phyloP scores from a whole-genome alignment of 2,329 filamentous ascomycete genomes.

The Xylariaceae sp. region DNA sequence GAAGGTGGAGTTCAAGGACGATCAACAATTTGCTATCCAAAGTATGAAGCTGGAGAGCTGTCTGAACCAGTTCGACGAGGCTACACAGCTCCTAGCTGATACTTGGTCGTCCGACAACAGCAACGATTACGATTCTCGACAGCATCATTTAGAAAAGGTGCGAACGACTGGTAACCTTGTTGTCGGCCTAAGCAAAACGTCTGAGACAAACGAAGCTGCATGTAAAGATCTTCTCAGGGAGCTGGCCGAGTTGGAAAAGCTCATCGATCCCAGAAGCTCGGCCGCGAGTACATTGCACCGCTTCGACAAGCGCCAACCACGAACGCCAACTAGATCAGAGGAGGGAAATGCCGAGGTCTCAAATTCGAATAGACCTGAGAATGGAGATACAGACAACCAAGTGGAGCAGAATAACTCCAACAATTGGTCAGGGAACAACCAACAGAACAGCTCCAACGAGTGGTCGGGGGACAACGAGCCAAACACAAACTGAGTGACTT shows the following conservation, averaged over 20 bases:
- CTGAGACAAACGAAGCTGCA: slow-evolving; percentile 30
- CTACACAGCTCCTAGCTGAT: slow-evolving; percentile 23
- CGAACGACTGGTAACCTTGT: slow-evolving; percentile 28
- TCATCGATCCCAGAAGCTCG: slow-evolving; percentile 33
- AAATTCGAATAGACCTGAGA: background rate
- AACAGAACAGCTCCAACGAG: background rate
- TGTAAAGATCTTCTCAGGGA: slow-evolving; percentile 38
- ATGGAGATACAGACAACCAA: background rate
- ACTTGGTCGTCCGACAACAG: slow-evolving; percentile 13
- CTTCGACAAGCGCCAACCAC: slow-evolving; percentile 23
- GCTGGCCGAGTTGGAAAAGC: slow-evolving; percentile 35
- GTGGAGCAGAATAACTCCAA: background rate
- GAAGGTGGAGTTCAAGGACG: slow-evolving; percentile 32
- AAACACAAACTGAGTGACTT: background rate
- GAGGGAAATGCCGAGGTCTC: background rate
- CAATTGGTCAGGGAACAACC: background rate
- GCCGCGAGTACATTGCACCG: slow-evolving; percentile 26
- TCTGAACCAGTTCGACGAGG: slow-evolving; percentile 34
- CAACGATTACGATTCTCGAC: slow-evolving; percentile 31
- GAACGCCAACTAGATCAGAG: background rate
- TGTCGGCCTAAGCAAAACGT: slow-evolving; percentile 31
- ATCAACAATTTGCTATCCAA: slow-evolving; percentile 34
- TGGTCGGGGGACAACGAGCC: background rate
- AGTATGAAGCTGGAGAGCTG: slow-evolving; percentile 37
- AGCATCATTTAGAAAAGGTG: slow-evolving; percentile 36